Evolutionary conservation across 495 filamentous ascomycete species (phyloP).

Genomic region (Neurospora intermedia): DNA sequence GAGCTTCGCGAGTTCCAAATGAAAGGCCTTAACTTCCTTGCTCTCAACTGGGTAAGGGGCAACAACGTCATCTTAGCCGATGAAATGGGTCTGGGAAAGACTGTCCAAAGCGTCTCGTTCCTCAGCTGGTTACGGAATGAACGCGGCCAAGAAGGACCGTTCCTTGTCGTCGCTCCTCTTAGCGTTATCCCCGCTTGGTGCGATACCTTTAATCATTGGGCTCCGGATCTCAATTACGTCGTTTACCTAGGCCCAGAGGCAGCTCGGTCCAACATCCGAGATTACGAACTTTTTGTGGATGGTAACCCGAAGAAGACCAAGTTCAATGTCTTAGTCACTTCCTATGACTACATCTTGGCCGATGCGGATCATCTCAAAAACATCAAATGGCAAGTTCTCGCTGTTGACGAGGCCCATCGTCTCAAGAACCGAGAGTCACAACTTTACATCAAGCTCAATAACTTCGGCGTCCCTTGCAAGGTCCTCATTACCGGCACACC

Average conservation of each 20-base stretch:
- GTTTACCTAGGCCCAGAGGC: slow-evolving; percentile 85
- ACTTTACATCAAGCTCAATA: slow-evolving; percentile 72
- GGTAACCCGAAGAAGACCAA: slow-evolving; percentile 74
- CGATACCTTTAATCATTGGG: slow-evolving; percentile 94
- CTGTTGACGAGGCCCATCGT: slow-evolving; percentile 92
- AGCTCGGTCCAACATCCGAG: slow-evolving; percentile 69
- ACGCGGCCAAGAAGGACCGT: slow-evolving; percentile 80
- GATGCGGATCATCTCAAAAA: slow-evolving; percentile 69
- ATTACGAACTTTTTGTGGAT: slow-evolving; percentile 79
- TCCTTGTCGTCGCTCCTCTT: slow-evolving; percentile 88
- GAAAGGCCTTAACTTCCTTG: slow-evolving; percentile 86
- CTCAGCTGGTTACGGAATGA: slow-evolving; percentile 97
- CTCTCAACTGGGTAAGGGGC: slow-evolving; percentile 82
- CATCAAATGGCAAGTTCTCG: slow-evolving; percentile 96
- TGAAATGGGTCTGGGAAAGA: slow-evolving; percentile 98
- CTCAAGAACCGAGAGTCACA: slow-evolving; percentile 94
- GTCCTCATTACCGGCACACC: slow-evolving; percentile 95
- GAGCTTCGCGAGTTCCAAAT: slow-evolving; percentile 90
- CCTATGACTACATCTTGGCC: slow-evolving; percentile 84
- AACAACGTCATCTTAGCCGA: slow-evolving; percentile 95
- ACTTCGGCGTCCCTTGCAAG: slow-evolving; percentile 73
- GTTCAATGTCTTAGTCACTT: slow-evolving; percentile 91
- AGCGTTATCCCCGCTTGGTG: slow-evolving; percentile 97
- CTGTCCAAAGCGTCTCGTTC: slow-evolving; percentile 93
- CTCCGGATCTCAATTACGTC: slow-evolving; percentile 92